A percentile compares a stretch with the other conserved stretches of the same genome.
Conservation (phyloP, 2,329 filamentous ascomycete genomes). For the Gaeumannomyces sp. region DNA sequence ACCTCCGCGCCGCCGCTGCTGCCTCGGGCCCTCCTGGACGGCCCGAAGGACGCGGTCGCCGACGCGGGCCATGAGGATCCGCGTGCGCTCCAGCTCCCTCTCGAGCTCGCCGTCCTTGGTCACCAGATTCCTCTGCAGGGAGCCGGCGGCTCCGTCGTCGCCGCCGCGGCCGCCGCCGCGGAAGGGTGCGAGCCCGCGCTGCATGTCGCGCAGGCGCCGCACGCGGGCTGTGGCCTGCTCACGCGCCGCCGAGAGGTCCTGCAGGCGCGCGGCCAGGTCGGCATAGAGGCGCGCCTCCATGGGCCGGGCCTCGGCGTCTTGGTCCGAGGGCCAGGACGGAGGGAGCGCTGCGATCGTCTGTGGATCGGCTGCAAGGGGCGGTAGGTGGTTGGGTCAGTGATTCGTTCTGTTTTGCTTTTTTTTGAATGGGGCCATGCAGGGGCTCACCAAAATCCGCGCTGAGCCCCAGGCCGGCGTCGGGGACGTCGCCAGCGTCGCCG, state of each 20-base stretch:
- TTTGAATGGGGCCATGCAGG: not conserved
- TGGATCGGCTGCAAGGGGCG: slow-evolving; percentile 29
- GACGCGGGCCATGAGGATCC: slow-evolving; percentile 55
- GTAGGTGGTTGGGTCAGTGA: too few relatives aligned
- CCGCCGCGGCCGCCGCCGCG: slow-evolving; percentile 14
- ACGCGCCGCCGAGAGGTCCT: slow-evolving; percentile 41
- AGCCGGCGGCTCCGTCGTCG: slow-evolving; percentile 22
- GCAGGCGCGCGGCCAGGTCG: slow-evolving; percentile 42
- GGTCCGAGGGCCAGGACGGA: slow-evolving; percentile 35
- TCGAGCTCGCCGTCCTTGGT: slow-evolving; percentile 60
- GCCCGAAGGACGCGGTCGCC: slow-evolving; percentile 43
- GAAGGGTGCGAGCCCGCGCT: slow-evolving; percentile 46
- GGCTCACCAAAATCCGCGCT: slow-evolving; percentile 37
- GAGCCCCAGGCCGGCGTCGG: not conserved
- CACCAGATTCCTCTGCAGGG: slow-evolving; percentile 60
- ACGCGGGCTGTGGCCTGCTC: slow-evolving; percentile 26
- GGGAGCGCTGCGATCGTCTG: slow-evolving; percentile 42
- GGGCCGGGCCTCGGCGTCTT: slow-evolving; percentile 32
- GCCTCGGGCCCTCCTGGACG: slow-evolving; percentile 10
- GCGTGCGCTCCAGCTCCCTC: slow-evolving; percentile 60
- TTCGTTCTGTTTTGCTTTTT: too few relatives aligned
- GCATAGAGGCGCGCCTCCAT: slow-evolving; percentile 45
- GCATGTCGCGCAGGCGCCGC: slow-evolving; percentile 43
- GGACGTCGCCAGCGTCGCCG: not conserved
- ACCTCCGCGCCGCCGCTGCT: slow-evolving; percentile 14